These are phyloP conservation scores for Neophaeococcomyces mojaviensis DNA, from an alignment of 2,329 filamentous ascomycete genomes.

Conservation along the genomic window DNA sequence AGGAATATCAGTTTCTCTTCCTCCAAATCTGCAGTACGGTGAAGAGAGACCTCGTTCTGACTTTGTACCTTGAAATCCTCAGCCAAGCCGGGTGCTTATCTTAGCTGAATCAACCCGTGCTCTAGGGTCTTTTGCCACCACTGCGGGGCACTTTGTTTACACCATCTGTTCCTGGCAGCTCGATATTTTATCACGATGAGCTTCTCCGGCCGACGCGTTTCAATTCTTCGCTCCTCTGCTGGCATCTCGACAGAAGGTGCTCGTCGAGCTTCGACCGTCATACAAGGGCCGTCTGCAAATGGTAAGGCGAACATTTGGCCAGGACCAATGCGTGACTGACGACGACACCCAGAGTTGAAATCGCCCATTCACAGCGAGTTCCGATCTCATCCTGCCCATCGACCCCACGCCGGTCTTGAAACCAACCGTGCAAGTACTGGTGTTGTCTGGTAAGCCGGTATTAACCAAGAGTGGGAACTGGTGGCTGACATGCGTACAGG, in stretches of 20 bases:
- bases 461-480: background rate
- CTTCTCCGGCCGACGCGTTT: conserved; percentile 40
- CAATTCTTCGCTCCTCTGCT: conserved; percentile 29
- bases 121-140: background rate
- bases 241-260: conserved; percentile 25
- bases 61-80: background rate
- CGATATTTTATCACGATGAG: conserved; percentile 30
- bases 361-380: conserved; percentile 86
- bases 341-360: conserved; percentile 56
- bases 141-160: conserved; percentile 1
- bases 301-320: conserved; percentile 28
- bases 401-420: conserved; percentile 85
- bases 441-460: conserved; percentile 81
- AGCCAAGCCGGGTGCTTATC: background rate
- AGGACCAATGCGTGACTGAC: conserved; percentile 11
- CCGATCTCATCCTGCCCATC: conserved; percentile 80
- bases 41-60: background rate
- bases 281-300: conserved; percentile 37
- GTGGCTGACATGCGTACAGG: conserved; percentile 7
- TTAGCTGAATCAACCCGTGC: background rate
- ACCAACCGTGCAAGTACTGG: conserved; percentile 81
- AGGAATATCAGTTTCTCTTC: background rate
- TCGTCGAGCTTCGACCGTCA: conserved; percentile 35
- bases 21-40: background rate
- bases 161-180: background rate